phyloP scores from a whole-genome alignment of 176 grass and related monocot species.

The Cenchrus fungigraminus region DNA sequence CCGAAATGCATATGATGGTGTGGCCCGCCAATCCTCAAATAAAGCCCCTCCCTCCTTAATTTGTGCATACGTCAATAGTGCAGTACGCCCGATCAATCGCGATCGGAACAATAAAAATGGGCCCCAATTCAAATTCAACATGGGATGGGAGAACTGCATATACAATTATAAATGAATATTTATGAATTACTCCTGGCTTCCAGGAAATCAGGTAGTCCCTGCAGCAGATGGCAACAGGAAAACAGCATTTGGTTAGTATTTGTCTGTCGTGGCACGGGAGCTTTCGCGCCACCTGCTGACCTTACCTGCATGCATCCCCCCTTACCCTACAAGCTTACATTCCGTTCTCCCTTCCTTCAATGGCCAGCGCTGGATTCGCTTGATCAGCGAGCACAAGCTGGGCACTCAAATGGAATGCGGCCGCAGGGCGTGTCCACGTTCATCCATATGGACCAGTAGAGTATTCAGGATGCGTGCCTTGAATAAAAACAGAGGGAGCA shows the following conservation, averaged over 20 bases:
- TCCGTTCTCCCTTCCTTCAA: neutral
- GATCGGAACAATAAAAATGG: neutral
- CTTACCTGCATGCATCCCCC: slow-evolving; percentile 8
- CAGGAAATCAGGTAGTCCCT: neutral
- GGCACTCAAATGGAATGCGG: neutral
- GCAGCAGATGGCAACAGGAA: neutral
- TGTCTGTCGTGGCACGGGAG: neutral
- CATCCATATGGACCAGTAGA: neutral
- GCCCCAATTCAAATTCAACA: neutral
- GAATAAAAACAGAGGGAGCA: no score
- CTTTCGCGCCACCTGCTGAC: slow-evolving; percentile 11
- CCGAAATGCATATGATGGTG: neutral
- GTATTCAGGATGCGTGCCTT: neutral
- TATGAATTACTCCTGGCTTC: neutral
- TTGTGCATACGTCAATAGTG: neutral
- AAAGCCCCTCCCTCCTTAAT: neutral
- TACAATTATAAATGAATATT: neutral
- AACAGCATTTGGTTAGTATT: neutral
- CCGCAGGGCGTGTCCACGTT: neutral
- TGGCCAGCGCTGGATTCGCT: neutral
- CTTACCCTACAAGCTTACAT: neutral
- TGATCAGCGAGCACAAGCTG: no score
- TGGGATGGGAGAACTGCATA: neutral
- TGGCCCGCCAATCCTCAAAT: neutral
- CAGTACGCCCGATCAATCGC: neutral